Conservation (phyloP, 164 flowering plant genomes). For the Paratinospora sagittata region DNA sequence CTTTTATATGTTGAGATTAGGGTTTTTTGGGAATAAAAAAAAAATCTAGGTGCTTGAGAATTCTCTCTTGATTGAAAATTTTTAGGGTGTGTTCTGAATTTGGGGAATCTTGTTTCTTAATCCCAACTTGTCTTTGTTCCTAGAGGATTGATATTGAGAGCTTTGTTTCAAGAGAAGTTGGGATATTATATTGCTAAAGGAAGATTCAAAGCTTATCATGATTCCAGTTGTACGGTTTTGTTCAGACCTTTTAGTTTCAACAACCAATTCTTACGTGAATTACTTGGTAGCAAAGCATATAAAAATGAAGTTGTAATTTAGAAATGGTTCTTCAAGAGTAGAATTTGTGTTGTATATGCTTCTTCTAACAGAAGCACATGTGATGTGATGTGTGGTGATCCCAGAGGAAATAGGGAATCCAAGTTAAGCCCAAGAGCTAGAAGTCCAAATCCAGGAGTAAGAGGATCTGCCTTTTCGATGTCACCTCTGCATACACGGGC, state of each 20-base stretch:
- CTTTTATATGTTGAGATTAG: not conserved
- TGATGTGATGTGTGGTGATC: conserved; percentile 24
- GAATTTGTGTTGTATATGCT: conserved; percentile 4
- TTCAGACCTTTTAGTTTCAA: not conserved
- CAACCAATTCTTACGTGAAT: not conserved
- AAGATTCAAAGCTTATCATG: not conserved
- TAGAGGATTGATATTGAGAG: not conserved
- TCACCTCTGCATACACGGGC: conserved; percentile 63
- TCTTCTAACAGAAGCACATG: conserved; percentile 11
- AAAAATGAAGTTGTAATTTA: not conserved
- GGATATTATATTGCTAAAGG: not conserved
- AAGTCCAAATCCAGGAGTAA: conserved; percentile 61
- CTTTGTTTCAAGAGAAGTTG: not conserved
- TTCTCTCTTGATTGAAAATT: not conserved
- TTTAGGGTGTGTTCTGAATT: not conserved
- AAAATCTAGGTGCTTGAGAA: not conserved
- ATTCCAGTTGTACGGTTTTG: not conserved
- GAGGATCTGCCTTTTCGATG: conserved; percentile 37
- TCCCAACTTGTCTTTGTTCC: not conserved
- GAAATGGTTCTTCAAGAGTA: conserved; percentile 13
- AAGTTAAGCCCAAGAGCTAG: conserved; percentile 37
- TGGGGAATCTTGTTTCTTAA: not conserved
- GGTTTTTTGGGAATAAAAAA: not conserved
- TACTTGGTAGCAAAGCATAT: not conserved
- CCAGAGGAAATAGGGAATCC: conserved; percentile 37